A percentile compares a stretch with the other conserved stretches of the same genome.
Conservation (phyloP, 257 asterid genomes). For the Handroanthus guayacan region DNA sequence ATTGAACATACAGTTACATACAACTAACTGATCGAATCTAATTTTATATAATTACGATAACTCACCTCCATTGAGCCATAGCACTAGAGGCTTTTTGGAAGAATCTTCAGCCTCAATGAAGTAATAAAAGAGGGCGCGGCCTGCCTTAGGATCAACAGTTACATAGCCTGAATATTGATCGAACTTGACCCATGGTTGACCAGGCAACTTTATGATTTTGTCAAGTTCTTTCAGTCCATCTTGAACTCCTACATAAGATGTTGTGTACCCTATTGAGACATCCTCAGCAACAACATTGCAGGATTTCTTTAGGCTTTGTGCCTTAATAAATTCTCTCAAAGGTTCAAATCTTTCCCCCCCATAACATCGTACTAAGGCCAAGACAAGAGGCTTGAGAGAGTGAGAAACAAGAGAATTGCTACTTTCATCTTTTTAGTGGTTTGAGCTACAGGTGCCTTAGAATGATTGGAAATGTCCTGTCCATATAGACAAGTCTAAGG, state of each 20-base stretch:
- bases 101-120: constrained; percentile 45
- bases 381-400: constrained; percentile 27
- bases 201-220: constrained; percentile 43
- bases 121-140: constrained; percentile 52
- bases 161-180: constrained; percentile 57
- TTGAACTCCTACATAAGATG: constrained; percentile 39
- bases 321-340: constrained; percentile 13
- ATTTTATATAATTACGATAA: not conserved
- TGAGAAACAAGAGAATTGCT: constrained; percentile 11
- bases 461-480: not conserved
- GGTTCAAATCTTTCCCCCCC: constrained; percentile 26
- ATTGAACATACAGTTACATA: too few relatives aligned
- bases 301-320: constrained; percentile 6
- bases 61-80: constrained; percentile 59
- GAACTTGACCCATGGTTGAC: constrained; percentile 48
- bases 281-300: not conserved
- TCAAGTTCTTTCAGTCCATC: constrained; percentile 42
- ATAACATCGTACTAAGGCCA: constrained; percentile 35
- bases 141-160: constrained; percentile 46
- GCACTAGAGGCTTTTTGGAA: constrained; percentile 44
- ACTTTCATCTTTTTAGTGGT: constrained; percentile 31
- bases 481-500: not conserved
- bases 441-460: not conserved
- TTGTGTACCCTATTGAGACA: constrained; percentile 12
- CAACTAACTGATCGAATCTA: too few relatives aligned